Conservation (phyloP, 352 stramenopile genomes). For the Globisporangium camurandrum region DNA sequence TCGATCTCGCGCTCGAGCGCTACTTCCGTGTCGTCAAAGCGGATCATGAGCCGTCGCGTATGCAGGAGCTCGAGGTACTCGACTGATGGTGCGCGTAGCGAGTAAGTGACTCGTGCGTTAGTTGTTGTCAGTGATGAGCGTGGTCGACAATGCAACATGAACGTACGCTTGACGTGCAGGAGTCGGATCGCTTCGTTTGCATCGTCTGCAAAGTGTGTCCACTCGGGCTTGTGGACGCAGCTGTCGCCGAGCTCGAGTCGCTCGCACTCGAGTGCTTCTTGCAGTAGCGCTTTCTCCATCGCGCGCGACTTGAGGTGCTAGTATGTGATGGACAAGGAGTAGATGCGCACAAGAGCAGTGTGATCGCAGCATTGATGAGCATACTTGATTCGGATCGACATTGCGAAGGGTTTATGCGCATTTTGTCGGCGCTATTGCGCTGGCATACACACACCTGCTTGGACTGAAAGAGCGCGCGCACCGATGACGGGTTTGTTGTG, state of each 20-base stretch:
- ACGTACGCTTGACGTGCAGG: slow-evolving; percentile 63
- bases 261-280: slow-evolving; percentile 39
- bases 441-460: slow-evolving; percentile 29
- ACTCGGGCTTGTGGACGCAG: slow-evolving; percentile 37
- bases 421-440: too few species aligned
- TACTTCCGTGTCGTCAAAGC: slow-evolving; percentile 62
- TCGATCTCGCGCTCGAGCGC: slow-evolving; percentile 71
- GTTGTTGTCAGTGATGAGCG: too few species aligned
- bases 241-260: slow-evolving; percentile 22
- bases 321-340: too few species aligned
- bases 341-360: background rate
- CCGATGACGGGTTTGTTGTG: slow-evolving; percentile 27
- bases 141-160: background rate
- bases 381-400: too few species aligned
- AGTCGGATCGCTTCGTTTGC: slow-evolving; percentile 59
- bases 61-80: slow-evolving; percentile 78
- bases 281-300: slow-evolving; percentile 59
- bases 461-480: slow-evolving; percentile 40
- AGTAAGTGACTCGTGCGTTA: background rate
- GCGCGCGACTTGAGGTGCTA: slow-evolving; percentile 38
- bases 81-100: slow-evolving; percentile 21
- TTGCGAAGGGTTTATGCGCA: too few species aligned
- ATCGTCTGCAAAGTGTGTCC: slow-evolving; percentile 52
- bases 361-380: too few species aligned
- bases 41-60: slow-evolving; percentile 72